Base-by-base conservation (phyloP, 495 filamentous ascomycete species). In the Penicillium verhagenii region DNA sequence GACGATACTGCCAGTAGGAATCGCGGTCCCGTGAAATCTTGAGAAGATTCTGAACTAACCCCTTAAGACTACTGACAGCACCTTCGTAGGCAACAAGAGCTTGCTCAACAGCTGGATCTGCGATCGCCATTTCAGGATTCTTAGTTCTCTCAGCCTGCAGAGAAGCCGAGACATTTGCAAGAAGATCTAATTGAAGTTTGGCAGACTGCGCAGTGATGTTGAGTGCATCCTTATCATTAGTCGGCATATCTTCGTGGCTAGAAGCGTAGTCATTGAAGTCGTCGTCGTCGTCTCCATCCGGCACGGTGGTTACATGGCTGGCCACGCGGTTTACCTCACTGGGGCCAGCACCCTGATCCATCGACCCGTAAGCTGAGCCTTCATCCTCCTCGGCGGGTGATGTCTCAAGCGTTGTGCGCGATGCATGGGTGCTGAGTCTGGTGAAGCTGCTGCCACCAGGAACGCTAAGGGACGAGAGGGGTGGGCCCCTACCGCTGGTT, bases 161-260 rank as follows among this genome's bases (percentile, higher is more conserved):
- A 16, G 95, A 94, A 7, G 87, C 75, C 37, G 90, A 87, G 25
- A 98, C 89, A 59, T 89, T 89, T 11, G 85, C 82, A 47, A 98
- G 81, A 25, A 96, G 85, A 61, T 96, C 93, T 13, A 98, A 79
- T 65, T 98, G 94, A 20, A 98, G 72, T 63, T 88, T 92, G 6
- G 92, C 91, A 20, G 95, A 97, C 67, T 97, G 92, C 1, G 93
- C 94, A 3, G 92, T 94, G 56, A 98, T 96, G 63, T 91, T 89
- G 67, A 98, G 89, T 24, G 93, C 90, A 69, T 98, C 94, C 68
- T 92, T 94, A 64, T 80, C 90, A 20, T 82, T 77, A 3, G 83
- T 81, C 19, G 84, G 83, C 14, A 84, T 69, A 51, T 95, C 90
- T 49, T 95, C 90, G 42, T 83, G 86, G 40, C 86, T 89, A 52